A percentile compares a stretch with the other conserved stretches of the same genome.
Evolutionary conservation across 2,329 filamentous ascomycete genomes (phyloP).

Genomic region (Exophiala lecanii-corni): DNA sequence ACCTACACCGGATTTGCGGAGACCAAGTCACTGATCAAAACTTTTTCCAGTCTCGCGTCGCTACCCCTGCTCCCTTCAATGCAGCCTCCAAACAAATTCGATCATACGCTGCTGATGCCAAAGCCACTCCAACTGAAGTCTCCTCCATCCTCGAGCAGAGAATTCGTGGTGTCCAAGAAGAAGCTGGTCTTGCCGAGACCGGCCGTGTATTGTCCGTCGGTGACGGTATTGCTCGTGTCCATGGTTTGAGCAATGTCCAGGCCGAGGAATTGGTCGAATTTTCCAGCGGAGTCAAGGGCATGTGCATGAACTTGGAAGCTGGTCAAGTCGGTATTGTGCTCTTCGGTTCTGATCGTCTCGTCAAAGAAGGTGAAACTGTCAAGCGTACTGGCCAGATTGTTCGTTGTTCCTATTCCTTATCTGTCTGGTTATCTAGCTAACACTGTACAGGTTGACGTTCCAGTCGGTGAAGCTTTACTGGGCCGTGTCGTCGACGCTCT

Average conservation of each 20-base stretch:
- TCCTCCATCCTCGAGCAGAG: conserved; percentile 99
- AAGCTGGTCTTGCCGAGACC: conserved; percentile 93
- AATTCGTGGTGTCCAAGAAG: conserved; percentile 97
- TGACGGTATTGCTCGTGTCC: conserved; percentile 99
- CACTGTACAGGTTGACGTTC: conserved; percentile 75
- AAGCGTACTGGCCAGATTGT: conserved; percentile 99
- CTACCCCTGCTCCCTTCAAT: conserved; percentile 72
- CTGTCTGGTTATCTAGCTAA: conserved; percentile 22
- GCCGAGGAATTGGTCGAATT: conserved; percentile 99
- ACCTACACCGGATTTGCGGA: not conserved
- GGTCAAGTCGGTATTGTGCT: conserved; percentile 99
- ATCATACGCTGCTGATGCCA: conserved; percentile 86
- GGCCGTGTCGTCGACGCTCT: conserved; percentile 98
- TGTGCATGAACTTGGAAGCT: conserved; percentile 99
- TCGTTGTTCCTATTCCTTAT: conserved; percentile 38
- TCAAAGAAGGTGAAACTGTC: conserved; percentile 98
- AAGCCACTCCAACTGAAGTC: conserved; percentile 95
- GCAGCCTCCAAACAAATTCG: conserved; percentile 67
- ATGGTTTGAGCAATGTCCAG: conserved; percentile 99
- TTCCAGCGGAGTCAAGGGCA: conserved; percentile 99
- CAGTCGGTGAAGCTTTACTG: conserved; percentile 86
- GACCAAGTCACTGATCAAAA: conserved; percentile 32
- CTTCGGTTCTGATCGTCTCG: conserved; percentile 99
- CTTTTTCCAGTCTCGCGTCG: conserved; percentile 70
- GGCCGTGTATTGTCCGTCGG: conserved; percentile 98